Base-by-base conservation (phyloP, 352 stramenopile species). In the Phytophthora tentaculata region DNA sequence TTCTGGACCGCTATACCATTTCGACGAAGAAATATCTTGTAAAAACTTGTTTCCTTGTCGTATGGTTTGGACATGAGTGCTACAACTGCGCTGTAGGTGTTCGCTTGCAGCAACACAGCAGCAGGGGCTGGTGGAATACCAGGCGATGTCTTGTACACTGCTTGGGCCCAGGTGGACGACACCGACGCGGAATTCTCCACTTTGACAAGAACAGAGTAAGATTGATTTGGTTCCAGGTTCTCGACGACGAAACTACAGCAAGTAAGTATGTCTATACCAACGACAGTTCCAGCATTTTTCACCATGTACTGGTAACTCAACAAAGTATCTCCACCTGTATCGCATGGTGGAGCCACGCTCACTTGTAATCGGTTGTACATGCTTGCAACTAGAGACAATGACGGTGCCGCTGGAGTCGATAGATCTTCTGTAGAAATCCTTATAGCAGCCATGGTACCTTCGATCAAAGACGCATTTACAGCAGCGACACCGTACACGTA, bases 401-500 rank as follows among this genome's bases (percentile, higher is more conserved):
- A 29, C 4, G 81, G 77, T 9, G 65, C 35, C 1, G 72, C 45
- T 4, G 84, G 78, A 5, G 50, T 19, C 0, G 80, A 81, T 2
- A 89, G 23, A 0, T 49, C 7, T 7, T 59, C 61, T 0, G 80
- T 88, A 0, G 32, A 41, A 2, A 90, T 28, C 3, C 65, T 45
- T 4, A 65, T 39, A 28, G 75, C 76, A 4, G 62, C 41, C 60
- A 90, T 73, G 1, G 41, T 26, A 3, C 84, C 80, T 72, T 88
- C 74, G 16, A 58, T 3, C 1, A 62, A 29, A 3, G 55, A 87
- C 4, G 57, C 65, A 50, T 78, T 84, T 6, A 92, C 49, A 20
- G 81, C 80, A 19, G 62, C 48, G 23, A 90, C 60, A 17, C 79
- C 69, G 58, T 90, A 92, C 3, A 77, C 50, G 52, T 90, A 90